Base-by-base conservation (phyloP, 2,329 filamentous ascomycete genomes). In the Penicillium capsulatum region DNA sequence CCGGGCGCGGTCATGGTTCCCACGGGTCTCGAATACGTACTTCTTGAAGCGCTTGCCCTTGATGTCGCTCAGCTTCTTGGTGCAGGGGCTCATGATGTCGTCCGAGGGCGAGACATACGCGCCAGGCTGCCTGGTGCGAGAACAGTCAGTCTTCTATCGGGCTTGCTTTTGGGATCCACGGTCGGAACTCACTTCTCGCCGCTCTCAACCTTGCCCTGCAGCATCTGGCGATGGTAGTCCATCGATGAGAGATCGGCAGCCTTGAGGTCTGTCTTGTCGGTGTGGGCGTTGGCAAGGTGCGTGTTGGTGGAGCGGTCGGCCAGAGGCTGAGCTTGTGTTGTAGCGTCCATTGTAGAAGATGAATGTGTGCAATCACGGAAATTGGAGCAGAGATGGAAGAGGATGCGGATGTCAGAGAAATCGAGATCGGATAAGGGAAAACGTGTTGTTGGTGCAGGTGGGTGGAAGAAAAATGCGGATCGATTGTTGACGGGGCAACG, bases 21-120 rank as follows among this genome's bases (percentile, higher is more conserved):
- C 19, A 22, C 19, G 19, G 19, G 19, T 5, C n/a, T n/a, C 9
- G 9, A 9, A 22, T 32, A 53, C 59, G 34, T 59, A 71, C 68
- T 67, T 71, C 54, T 68, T 68, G 40, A 72, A 71, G 17, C 68
- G 63, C 63, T 72, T 72, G 26, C 67, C 66, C 62, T 74, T 74
- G 38, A 73, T 56, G 40, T 72, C 66, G 36, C 65, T 70, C 54
- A 74, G 39, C 38, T 73, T 74, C 61, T 71, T 70, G 17, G 69
- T 71, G 43, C 69, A 71, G 3, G 71, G 71, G 35, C 68, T 72
- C 64, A 71, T 69, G 34, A 74, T 69, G 27, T 68, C 66, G 48
- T 74, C 71, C 3, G 69, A 72, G 0, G 71, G 71, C 24, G 70
- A 73, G 41, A 73, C 61, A 46, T 73, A 73, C 31, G 62, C 60